phyloP scores from a whole-genome alignment of 2,329 filamentous ascomycete species.

The Huntiella savannae region DNA sequence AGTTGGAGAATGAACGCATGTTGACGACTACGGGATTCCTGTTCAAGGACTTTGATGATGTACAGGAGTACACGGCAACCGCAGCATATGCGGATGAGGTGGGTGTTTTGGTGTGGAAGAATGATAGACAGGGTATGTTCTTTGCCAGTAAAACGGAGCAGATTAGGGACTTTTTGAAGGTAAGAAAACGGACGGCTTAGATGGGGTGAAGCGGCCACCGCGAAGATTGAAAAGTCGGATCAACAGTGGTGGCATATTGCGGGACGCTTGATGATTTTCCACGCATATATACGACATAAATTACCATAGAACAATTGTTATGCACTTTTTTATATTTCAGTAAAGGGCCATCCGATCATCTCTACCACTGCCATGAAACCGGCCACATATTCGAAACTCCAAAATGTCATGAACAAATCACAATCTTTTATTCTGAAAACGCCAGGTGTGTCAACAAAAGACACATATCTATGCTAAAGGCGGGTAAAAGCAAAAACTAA shows the following conservation, averaged over 20 bases:
- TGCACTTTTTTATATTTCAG: no score
- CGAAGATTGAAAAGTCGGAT: neutral
- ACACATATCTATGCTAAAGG: no score
- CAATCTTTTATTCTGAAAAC: no score
- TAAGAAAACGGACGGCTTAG: slow-evolving; percentile 33
- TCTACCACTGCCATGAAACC: no score
- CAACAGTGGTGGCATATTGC: neutral
- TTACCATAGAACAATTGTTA: no score
- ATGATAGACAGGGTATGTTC: slow-evolving; percentile 61
- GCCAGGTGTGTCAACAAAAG: no score
- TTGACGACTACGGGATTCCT: slow-evolving; percentile 66
- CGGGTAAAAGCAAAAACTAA: no score
- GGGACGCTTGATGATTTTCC: neutral
- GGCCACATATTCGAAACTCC: no score
- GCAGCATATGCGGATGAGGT: slow-evolving; percentile 72
- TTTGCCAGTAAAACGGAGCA: slow-evolving; percentile 87
- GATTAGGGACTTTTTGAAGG: slow-evolving; percentile 61
- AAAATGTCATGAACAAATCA: no score
- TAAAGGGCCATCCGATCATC: no score
- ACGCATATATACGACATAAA: neutral
- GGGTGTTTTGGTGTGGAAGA: slow-evolving; percentile 77
- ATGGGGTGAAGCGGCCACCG: neutral
- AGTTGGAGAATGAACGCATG: slow-evolving; percentile 91
- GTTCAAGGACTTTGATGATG: slow-evolving; percentile 68
- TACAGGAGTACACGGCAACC: slow-evolving; percentile 50